These are phyloP conservation scores for Rhizopogon salebrosus DNA, from an alignment of 768 basidiomycete genomes.

Conservation along the genomic window DNA sequence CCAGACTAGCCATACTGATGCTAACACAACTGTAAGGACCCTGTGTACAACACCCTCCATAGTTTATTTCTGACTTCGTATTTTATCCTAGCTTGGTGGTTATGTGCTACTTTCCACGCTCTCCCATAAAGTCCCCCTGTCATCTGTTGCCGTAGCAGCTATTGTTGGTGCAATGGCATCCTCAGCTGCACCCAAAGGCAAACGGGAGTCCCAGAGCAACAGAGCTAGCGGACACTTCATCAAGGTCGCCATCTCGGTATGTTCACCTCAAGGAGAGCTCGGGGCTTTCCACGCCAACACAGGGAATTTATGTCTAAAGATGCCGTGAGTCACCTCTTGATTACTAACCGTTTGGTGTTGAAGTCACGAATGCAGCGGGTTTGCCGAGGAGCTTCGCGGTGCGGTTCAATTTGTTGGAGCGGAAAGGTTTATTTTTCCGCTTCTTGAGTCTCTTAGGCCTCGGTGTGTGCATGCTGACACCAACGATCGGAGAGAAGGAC, in stretches of 20 bases:
- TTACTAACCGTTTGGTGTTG: not conserved
- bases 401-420: constrained; percentile 44
- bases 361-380: constrained; percentile 28
- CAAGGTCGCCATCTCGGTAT: constrained; percentile 60
- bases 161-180: constrained; percentile 51
- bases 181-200: constrained; percentile 32
- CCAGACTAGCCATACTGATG: constrained; percentile 42
- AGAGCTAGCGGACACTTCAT: constrained; percentile 57
- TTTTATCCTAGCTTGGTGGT: constrained; percentile 51
- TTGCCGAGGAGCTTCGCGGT: constrained; percentile 43
- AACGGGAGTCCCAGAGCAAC: constrained; percentile 15
- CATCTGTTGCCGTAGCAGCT: constrained; percentile 51
- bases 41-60: not conserved
- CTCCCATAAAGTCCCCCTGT: constrained; percentile 59
- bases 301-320: constrained; percentile 35
- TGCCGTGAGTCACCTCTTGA: constrained; percentile 38
- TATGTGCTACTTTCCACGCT: constrained; percentile 71
- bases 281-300: constrained; percentile 37
- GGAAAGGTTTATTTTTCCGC: constrained; percentile 51
- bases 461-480: constrained; percentile 28
- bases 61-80: not conserved
- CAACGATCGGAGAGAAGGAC: too few relatives aligned
- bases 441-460: constrained; percentile 37
- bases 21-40: constrained; percentile 41
- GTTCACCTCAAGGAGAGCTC: constrained; percentile 55